Base-by-base conservation (phyloP, 2,329 filamentous ascomycete species). In the Penicillium griseofulvum region DNA sequence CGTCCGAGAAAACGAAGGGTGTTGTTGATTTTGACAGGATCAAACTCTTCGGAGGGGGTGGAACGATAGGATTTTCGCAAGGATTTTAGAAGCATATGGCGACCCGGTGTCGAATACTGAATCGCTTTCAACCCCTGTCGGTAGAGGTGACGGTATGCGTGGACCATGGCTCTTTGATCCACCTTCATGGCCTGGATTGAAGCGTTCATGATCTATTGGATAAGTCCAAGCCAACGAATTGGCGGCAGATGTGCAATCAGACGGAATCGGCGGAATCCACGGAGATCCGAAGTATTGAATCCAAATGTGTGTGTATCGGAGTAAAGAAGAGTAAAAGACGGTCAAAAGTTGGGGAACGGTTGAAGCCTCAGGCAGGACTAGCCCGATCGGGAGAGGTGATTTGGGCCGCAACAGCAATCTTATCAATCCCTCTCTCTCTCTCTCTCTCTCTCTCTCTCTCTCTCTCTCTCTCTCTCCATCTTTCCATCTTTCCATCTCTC, bases 61-160 rank as follows among this genome's bases (percentile, higher is more conserved):
- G 68, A 69, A 53, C 77, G 73, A 66, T 79, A 80, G 26, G 76
- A 64, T 9, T 68, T 68, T 48, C 74, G 73, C 38, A 80, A 59
- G 28, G 70, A 74, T 49, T 78, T 70, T 48, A 78, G 78, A 17
- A 84, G 67, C 2, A 81, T 77, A 70, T 80, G 79, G 51, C 83
- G 81, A 19, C 80, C 77, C 11, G 84, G 84, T 45, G 76, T 79
- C 1, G 83, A 80, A 69, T 83, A 84, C 53, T 81, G 79, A 50
- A 85, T 73, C 4, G 82, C 82, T 49, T 78, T 78, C 19, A 86
- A 72, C 9, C 77, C 74, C 29, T 78, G 75, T 26, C 81, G 78
- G 61, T 82, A 83, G 39, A 87, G 73, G 52, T 80, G 76, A 56
- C 84, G 81, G 67, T 87, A 87, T 49, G 82, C 81, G 62, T 76